Conservation (phyloP, 257 asterid genomes). For the Solanum chilense region DNA sequence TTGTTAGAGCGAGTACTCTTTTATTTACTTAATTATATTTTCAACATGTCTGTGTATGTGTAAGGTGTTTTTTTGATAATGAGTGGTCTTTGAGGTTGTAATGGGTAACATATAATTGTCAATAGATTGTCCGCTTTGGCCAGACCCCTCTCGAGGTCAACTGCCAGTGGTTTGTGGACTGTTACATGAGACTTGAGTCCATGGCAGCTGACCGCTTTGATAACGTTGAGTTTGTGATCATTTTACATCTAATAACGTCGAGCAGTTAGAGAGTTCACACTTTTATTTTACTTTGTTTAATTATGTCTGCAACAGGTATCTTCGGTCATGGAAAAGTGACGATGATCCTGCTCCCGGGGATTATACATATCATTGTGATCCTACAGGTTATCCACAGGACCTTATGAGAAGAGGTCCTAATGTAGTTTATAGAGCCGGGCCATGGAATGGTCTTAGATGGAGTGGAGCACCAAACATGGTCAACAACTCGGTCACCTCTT, state of each 20-base stretch:
- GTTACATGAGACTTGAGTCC: not conserved
- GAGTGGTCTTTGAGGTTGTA: not conserved
- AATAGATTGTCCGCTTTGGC: not conserved
- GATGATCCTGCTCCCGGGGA: slow-evolving; percentile 19
- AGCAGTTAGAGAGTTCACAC: not conserved
- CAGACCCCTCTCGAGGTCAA: no score
- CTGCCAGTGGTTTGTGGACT: no score
- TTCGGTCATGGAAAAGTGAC: slow-evolving; percentile 7
- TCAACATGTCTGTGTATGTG: not conserved
- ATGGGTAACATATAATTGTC: not conserved
- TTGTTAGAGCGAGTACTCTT: not conserved
- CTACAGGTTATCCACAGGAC: slow-evolving; percentile 9
- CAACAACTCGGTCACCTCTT: not conserved
- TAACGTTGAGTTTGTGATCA: not conserved
- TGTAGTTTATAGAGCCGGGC: slow-evolving; percentile 1
- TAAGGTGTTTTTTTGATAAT: not conserved
- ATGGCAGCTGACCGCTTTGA: not conserved
- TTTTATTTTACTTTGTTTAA: not conserved
- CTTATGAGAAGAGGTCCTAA: slow-evolving; percentile 1
- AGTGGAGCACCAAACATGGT: not conserved
- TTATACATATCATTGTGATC: not conserved
- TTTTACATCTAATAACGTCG: not conserved
- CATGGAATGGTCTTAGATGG: slow-evolving; percentile 9
- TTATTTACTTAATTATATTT: not conserved
- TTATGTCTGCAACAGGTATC: not conserved